Evolutionary conservation across 345 rosid species (phyloP).

Genomic region (Arabidopsis arenosa): DNA sequence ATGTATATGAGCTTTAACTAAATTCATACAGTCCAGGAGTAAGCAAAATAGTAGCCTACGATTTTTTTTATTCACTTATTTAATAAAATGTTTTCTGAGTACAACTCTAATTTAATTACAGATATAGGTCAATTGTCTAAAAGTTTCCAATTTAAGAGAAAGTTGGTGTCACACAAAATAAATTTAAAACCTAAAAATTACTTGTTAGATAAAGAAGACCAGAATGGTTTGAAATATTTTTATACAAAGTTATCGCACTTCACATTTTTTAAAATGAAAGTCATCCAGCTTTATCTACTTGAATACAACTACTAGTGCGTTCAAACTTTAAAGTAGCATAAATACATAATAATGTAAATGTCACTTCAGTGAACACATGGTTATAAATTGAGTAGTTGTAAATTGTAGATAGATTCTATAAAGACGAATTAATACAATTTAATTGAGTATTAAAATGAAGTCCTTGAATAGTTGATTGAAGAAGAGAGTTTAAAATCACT

Average conservation of each 20-base stretch:
- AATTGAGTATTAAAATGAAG: conserved; percentile 11
- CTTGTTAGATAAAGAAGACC: not conserved
- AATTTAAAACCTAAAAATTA: too few relatives aligned
- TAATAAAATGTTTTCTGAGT: not conserved
- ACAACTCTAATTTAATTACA: not conserved
- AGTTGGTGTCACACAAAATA: not conserved
- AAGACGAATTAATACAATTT: not conserved
- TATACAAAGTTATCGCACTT: not conserved
- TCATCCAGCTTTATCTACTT: not conserved
- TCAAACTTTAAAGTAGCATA: not conserved
- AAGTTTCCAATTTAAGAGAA: not conserved
- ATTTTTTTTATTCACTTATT: not conserved
- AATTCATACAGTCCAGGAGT: not conserved
- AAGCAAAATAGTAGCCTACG: not conserved
- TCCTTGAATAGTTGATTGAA: conserved; percentile 8
- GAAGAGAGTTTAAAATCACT: conserved; percentile 12
- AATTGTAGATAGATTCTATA: not conserved
- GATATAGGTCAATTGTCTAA: not conserved
- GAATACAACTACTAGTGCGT: conserved; percentile 4
- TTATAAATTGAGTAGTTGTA: not conserved
- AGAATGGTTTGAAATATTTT: not conserved
- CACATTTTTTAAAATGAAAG: not conserved
- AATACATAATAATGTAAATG: not conserved
- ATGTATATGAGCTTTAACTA: not conserved
- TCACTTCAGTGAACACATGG: not conserved